These are phyloP conservation scores for Talaromyces sp. DNA, from an alignment of 2,329 filamentous ascomycete genomes.

Conservation along the genomic window DNA sequence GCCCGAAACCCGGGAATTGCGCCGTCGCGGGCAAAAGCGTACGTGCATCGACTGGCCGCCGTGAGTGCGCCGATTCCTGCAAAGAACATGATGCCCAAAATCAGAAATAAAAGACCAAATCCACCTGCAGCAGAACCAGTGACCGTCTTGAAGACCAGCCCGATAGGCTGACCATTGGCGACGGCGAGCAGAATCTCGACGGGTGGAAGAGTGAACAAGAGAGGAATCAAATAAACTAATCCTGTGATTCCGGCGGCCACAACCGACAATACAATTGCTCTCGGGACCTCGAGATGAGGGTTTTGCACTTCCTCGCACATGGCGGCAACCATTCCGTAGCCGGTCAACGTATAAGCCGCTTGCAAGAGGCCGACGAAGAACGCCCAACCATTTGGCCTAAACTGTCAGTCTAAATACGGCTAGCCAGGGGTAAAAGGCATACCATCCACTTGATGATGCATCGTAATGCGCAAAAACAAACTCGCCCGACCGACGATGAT, in stretches of 20 bases:
- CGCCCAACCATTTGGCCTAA: constrained; percentile 60
- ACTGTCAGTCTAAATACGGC: neutral
- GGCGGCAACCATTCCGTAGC: constrained; percentile 65
- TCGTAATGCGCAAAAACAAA: constrained; percentile 68
- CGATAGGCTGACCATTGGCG: constrained; percentile 69
- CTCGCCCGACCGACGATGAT: constrained; percentile 52
- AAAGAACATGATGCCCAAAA: constrained; percentile 72
- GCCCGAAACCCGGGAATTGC: constrained; percentile 65
- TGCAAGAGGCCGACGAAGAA: constrained; percentile 68
- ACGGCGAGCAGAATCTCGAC: constrained; percentile 59
- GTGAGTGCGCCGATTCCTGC: constrained; percentile 70
- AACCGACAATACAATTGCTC: constrained; percentile 65
- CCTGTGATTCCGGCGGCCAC: constrained; percentile 62
- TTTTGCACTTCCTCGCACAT: constrained; percentile 71
- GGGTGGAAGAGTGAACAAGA: constrained; percentile 70
- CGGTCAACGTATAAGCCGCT: constrained; percentile 47
- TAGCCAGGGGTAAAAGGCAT: neutral
- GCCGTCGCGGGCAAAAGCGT: constrained; percentile 69
- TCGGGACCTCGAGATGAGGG: constrained; percentile 63
- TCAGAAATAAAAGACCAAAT: constrained; percentile 68
- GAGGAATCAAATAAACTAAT: constrained; percentile 63
- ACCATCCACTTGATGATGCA: constrained; percentile 60
- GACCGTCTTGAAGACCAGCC: constrained; percentile 67
- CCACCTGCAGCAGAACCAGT: constrained; percentile 68
- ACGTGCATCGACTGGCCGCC: constrained; percentile 67